These are phyloP conservation scores for Saccharomycopsis hybrid DNA, from an alignment of 1,139 yeast genomes.

Conservation along the genomic window DNA sequence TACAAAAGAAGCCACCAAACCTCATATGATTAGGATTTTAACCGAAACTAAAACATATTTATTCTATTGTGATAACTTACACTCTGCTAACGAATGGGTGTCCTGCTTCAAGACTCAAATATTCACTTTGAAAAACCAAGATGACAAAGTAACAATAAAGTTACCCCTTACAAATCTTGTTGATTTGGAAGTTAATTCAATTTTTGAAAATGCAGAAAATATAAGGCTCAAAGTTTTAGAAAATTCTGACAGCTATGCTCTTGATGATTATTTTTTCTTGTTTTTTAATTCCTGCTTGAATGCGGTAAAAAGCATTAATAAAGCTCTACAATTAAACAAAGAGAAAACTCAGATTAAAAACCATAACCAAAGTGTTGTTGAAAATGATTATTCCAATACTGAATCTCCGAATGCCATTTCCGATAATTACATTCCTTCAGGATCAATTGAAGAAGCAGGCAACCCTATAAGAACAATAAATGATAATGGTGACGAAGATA, in stretches of 20 bases:
- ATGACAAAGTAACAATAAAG: conserved; percentile 68
- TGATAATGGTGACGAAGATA: conserved; percentile 4
- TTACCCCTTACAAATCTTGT: conserved; percentile 68
- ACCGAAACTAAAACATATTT: conserved; percentile 55
- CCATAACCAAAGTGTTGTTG: neutral
- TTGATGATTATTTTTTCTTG: conserved; percentile 64
- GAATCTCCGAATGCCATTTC: conserved; percentile 4
- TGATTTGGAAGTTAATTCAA: conserved; percentile 48
- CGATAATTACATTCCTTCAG: conserved; percentile 14
- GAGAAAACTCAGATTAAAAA: conserved; percentile 9
- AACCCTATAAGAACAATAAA: conserved; percentile 1
- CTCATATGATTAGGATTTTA: conserved; percentile 47
- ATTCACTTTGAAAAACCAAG: conserved; percentile 64
- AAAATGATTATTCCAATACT: neutral
- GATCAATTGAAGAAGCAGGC: conserved; percentile 6
- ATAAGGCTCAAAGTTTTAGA: conserved; percentile 44
- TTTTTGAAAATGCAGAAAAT: conserved; percentile 44
- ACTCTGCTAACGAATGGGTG: conserved; percentile 76
- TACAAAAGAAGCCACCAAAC: conserved; percentile 22
- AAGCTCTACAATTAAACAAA: conserved; percentile 19
- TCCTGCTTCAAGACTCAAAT: conserved; percentile 67
- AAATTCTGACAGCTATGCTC: conserved; percentile 42
- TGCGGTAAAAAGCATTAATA: conserved; percentile 26
- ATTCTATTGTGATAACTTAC: conserved; percentile 67
- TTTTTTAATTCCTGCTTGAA: conserved; percentile 45